Evolutionary conservation across 31 red algal species (phyloP).

Genomic region (Asparagopsis taxiformis): DNA sequence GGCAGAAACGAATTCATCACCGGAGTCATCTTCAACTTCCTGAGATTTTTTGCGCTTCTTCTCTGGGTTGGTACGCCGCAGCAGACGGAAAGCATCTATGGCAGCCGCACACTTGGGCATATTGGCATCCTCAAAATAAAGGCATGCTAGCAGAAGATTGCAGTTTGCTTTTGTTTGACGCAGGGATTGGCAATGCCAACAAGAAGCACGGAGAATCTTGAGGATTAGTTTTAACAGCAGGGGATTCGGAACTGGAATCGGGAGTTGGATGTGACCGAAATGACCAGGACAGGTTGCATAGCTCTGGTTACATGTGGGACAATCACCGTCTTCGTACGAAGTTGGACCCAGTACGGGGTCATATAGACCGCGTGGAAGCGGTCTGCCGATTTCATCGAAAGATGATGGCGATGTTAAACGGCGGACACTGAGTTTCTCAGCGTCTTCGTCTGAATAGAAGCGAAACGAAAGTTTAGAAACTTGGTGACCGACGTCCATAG

Average conservation of each 20-base stretch:
- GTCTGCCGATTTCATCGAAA: constrained; percentile 83
- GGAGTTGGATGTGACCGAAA: constrained; percentile 92
- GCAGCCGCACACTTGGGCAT: constrained; percentile 26
- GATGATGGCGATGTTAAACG: constrained; percentile 39
- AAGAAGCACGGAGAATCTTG: constrained; percentile 63
- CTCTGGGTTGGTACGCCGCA: not conserved
- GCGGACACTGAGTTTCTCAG: constrained; percentile 29
- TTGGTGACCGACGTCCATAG: constrained; percentile 46
- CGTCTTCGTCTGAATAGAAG: constrained; percentile 58
- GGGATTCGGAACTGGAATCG: constrained; percentile 81
- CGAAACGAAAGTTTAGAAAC: constrained; percentile 54
- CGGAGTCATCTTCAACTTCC: not conserved
- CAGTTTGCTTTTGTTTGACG: constrained; percentile 27
- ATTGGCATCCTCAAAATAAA: constrained; percentile 64
- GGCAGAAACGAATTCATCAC: no score
- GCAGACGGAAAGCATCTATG: constrained; percentile 29
- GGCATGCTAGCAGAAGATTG: constrained; percentile 45
- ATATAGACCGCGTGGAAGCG: constrained; percentile 84
- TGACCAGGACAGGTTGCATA: constrained; percentile 90
- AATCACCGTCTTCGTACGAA: constrained; percentile 52
- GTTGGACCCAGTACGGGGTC: constrained; percentile 84
- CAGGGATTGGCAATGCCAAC: constrained; percentile 80
- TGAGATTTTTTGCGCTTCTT: constrained; percentile 1
- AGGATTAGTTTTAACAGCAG: constrained; percentile 53
- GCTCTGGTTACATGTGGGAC: constrained; percentile 74